Evolutionary conservation across 768 basidiomycete species (phyloP).

Genomic region (Heimioporus sp.): DNA sequence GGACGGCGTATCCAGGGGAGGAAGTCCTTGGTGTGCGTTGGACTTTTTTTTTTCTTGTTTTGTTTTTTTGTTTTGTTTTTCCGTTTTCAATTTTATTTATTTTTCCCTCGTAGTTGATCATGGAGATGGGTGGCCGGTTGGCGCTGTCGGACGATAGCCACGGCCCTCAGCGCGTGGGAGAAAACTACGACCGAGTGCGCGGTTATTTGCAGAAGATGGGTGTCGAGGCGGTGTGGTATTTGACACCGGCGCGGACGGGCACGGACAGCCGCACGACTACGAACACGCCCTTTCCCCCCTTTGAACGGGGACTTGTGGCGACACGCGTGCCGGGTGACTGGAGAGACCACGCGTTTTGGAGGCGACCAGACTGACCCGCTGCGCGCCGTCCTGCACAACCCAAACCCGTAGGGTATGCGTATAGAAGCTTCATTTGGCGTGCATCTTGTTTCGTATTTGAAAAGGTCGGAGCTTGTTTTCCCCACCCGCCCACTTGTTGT

Average conservation of each 20-base stretch:
- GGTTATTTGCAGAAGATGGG: slow-evolving; percentile 63
- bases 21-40: slow-evolving; percentile 71
- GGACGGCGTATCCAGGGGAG: slow-evolving; percentile 73
- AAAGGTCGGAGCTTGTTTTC: slow-evolving; percentile 18
- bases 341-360: slow-evolving; percentile 64
- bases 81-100: too few relatives aligned
- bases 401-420: slow-evolving; percentile 5
- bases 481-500: slow-evolving; percentile 7
- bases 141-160: slow-evolving; percentile 96
- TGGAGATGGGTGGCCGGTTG: slow-evolving; percentile 67
- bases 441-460: slow-evolving; percentile 4
- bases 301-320: slow-evolving; percentile 36
- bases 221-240: slow-evolving; percentile 64
- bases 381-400: slow-evolving; percentile 10
- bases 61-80: not conserved
- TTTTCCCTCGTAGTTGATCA: slow-evolving; percentile 57
- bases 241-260: slow-evolving; percentile 36
- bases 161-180: slow-evolving; percentile 81
- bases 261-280: too few relatives aligned
- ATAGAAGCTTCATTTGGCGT: too few relatives aligned
- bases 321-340: slow-evolving; percentile 50
- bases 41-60: not conserved
- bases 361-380: not conserved
- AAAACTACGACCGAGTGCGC: slow-evolving; percentile 71
- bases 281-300: slow-evolving; percentile 6